Base-by-base conservation (phyloP, 73 alveolate species). In the Breviolum minutum region DNA sequence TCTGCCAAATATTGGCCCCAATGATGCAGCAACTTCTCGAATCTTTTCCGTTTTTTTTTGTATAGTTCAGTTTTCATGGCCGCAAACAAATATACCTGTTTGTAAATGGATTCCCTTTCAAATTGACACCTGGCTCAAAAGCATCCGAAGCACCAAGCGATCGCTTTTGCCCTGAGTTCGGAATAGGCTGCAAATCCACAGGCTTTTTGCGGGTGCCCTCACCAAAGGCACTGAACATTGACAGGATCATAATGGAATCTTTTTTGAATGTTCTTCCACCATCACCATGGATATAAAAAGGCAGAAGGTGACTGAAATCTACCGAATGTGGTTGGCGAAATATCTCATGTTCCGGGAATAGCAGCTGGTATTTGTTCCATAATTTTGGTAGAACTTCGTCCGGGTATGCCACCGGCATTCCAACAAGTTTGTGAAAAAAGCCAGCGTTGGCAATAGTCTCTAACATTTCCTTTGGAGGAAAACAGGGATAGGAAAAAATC, bases 221-320 rank as follows among this genome's bases (percentile, higher is more conserved):
- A n/a, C 48, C 96, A 19, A 90, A 61, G 30, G 76, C 96, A 22
- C 86, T 62, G 20, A 90, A 29, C 96, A 90, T 90, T 10, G 96
- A 90, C 22, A 90, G 48, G 19, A 90, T 70, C 74, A 69, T 63
- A 17, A 90, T 71, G n/a, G 96, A 20, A 26, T 90, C 96, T 10
- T 90, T 90, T 29, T 71, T 69, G 87, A 26, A 90, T 0, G 87
- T 77, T 4, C 96, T 17, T 12, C 96, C 96, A 16, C 96, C 96
- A 48, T 90, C 96, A 0, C 96, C 96, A 14, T 90, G 96, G 13
- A 90, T 63, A 24, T 90, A 90, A 30, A 20, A 70, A 1, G 96
- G 96, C 8, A 90, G 54, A 11, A 71, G 62, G 29, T 40, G 68
- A 27, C 63, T 27, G 24, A 70, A 77, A 62, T 48, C 64, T 19